Evolutionary conservation across 1,284 basidiomycete genomes (phyloP).

Genomic region (Pisolithus thermaeus): DNA sequence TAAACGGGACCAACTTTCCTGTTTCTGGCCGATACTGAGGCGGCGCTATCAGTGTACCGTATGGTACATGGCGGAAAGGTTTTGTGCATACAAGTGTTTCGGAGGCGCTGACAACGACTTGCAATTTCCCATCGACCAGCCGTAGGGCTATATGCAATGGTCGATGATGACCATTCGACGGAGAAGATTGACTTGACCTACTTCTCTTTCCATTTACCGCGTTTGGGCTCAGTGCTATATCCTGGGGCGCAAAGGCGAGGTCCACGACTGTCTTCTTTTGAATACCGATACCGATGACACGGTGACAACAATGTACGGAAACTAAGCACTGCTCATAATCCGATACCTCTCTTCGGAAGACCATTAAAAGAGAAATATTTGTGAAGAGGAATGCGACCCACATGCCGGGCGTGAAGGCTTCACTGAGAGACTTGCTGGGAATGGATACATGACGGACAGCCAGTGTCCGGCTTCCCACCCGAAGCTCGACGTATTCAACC

Average conservation of each 20-base stretch:
- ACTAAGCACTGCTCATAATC: background rate
- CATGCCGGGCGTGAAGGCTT: background rate
- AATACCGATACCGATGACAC: background rate
- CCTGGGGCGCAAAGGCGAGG: background rate
- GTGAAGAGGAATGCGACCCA: background rate
- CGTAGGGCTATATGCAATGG: background rate
- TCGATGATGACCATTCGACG: background rate
- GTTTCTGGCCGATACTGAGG: background rate
- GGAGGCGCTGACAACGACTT: background rate
- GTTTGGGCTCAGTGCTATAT: background rate
- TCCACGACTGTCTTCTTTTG: background rate
- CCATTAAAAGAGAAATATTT: background rate
- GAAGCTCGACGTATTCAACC: conserved; percentile 2
- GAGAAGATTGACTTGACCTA: background rate
- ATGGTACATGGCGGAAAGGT: background rate
- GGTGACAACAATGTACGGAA: background rate
- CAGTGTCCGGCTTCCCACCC: background rate
- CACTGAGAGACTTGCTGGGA: background rate
- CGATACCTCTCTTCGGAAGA: background rate
- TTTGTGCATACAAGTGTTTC: background rate
- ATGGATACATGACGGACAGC: background rate
- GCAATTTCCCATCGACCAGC: background rate
- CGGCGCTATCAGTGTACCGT: background rate
- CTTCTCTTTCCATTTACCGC: background rate
- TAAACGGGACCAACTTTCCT: conserved; percentile 1